Base-by-base conservation (phyloP, 768 basidiomycete genomes). In the Boletales sp. region DNA sequence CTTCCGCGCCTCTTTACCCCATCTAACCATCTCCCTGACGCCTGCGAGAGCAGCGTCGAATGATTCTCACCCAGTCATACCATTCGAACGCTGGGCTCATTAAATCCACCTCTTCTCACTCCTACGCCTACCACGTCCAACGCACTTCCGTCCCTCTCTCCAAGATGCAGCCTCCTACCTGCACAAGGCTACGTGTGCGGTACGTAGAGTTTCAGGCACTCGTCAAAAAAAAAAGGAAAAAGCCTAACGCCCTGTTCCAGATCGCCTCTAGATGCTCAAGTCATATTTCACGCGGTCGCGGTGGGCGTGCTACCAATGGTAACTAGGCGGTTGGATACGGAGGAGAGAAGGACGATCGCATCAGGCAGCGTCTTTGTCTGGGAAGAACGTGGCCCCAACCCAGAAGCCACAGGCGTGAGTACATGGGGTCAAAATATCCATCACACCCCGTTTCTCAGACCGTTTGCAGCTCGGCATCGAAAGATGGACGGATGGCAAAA, bases 361-460 rank as follows among this genome's bases (percentile, higher is more conserved):
- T 79, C 87, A 1, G 88, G 89, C 13, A 81, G 79, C 50, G 82
- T 90, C 32, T 91, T 81, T 56, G 87, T 91, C 35, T 91, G 89
- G 88, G 87, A 90, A 62, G 89, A 91, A 64, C 76, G 88, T 49
- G 82, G 83, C 6, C 76, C 84, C 13, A 81, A 79, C 54, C 67
- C 81, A 44, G 87, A 86, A 53, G 75, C 81, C 28, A 81, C 80
- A 41, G 84, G 85, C 52, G 84, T 87, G 62, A 61, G 79, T 70
- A 35, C 37, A 34, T 48, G 33, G 12, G 3, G 46, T 41, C 48
- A 34, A 46, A 41, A 49, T 46, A 33, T 31, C 37, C 17, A 41
- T 49, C 47, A 31, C 41, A 34, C 46, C n/a, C 18, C 21, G 2
- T 44, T 41, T 43, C 47, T 50, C 18, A 60, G 12, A 54, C 57